These are phyloP conservation scores for Streptanthus diversifolius DNA, from an alignment of 345 rosid genomes.

Conservation along the genomic window DNA sequence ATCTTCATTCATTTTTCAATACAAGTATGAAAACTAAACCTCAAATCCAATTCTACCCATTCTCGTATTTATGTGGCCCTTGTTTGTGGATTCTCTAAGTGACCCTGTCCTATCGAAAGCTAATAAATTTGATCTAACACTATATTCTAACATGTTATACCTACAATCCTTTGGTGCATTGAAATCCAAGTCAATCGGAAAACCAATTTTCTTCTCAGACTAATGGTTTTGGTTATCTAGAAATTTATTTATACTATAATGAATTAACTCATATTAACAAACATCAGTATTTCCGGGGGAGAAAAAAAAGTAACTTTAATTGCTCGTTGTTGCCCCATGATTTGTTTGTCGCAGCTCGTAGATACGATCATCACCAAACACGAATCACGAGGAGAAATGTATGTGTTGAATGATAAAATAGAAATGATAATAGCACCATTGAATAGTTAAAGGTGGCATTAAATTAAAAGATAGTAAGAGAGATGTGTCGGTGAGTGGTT, in stretches of 20 bases:
- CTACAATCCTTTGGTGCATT: not conserved
- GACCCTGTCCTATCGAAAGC: not conserved
- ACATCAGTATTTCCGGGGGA: constrained; percentile 13
- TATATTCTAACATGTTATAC: not conserved
- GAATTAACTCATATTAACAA: not conserved
- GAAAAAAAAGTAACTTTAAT: not conserved
- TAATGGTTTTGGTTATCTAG: not conserved
- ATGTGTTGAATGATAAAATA: not conserved
- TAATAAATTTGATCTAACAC: not conserved
- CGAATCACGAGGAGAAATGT: not conserved
- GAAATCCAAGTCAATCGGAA: not conserved
- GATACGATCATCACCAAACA: not conserved
- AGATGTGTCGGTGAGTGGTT: constrained; percentile 31
- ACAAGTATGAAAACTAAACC: too few relatives aligned
- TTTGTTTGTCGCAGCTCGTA: constrained; percentile 2
- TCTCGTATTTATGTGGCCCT: too few relatives aligned
- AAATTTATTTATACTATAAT: too few relatives aligned
- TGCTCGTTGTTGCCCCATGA: constrained; percentile 5
- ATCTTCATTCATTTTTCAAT: too few relatives aligned
- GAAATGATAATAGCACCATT: not conserved
- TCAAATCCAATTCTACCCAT: too few relatives aligned
- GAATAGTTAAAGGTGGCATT: constrained; percentile 1
- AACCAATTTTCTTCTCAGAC: not conserved
- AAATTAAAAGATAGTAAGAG: constrained; percentile 12
- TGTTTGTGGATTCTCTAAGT: too few relatives aligned